These are phyloP conservation scores for Colletotrichum truncatum DNA, from an alignment of 2,329 filamentous ascomycete species.

Conservation along the genomic window DNA sequence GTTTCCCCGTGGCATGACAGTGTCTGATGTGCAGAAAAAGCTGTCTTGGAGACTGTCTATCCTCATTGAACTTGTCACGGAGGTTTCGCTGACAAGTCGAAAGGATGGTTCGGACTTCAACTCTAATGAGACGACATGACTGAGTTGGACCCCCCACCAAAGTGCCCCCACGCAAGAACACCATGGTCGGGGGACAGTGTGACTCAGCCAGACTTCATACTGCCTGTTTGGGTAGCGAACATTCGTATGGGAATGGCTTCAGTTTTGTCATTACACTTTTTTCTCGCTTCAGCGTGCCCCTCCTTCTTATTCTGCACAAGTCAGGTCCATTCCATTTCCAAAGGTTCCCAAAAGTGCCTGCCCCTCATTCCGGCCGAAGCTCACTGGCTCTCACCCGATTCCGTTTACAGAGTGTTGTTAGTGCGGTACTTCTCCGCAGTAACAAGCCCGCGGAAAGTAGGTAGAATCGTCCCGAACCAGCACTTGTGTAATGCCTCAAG, in stretches of 20 bases:
- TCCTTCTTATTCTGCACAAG: constrained; percentile 23
- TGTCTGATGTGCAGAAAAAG: too few relatives aligned
- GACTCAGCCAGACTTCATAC: background rate
- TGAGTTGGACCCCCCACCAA: background rate
- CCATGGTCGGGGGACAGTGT: background rate
- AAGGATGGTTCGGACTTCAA: background rate
- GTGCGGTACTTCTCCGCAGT: too few relatives aligned
- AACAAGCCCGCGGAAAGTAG: too few relatives aligned
- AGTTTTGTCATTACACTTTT: background rate
- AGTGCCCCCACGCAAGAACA: background rate
- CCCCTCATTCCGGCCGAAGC: constrained; percentile 23
- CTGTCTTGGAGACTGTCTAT: too few relatives aligned
- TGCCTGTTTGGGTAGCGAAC: background rate
- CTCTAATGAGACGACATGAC: background rate
- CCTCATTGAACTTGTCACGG: too few relatives aligned
- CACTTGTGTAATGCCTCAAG: too few relatives aligned
- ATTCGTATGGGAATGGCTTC: background rate
- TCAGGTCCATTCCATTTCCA: constrained; percentile 8
- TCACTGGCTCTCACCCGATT: background rate
- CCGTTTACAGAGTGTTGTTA: too few relatives aligned
- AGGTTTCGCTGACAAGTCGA: background rate
- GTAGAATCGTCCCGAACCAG: too few relatives aligned
- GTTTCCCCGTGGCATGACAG: too few relatives aligned
- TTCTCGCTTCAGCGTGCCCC: background rate
- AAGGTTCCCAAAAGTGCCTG: constrained; percentile 25